Conservation (phyloP, 257 asterid species). For the Lycium ferocissimum region DNA sequence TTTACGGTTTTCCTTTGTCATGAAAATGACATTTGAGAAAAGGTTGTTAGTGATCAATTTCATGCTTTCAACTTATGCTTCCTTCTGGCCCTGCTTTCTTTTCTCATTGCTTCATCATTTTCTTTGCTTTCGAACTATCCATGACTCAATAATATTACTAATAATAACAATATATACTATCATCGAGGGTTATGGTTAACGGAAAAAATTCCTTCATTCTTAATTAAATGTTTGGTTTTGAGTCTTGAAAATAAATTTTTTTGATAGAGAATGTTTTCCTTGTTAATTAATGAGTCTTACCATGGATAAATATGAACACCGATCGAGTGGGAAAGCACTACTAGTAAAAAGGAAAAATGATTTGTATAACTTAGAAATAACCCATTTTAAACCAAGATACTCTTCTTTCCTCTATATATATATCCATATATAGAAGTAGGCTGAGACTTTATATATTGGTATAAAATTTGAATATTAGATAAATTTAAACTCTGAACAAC, state of each 20-base stretch:
- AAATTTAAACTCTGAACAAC: not conserved
- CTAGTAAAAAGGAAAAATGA: not conserved
- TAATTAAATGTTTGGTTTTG: too few species aligned
- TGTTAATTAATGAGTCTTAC: too few species aligned
- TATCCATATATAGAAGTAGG: not conserved
- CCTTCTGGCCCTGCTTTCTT: not conserved
- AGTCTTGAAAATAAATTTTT: too few species aligned
- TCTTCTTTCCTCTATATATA: too few species aligned
- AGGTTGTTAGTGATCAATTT: slow-evolving; percentile 22
- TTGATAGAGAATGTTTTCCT: too few species aligned
- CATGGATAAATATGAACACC: too few species aligned
- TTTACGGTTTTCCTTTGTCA: slow-evolving; percentile 2
- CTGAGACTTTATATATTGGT: not conserved
- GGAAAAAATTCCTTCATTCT: too few species aligned
- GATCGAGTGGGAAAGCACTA: too few species aligned
- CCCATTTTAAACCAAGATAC: too few species aligned
- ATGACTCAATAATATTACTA: too few species aligned
- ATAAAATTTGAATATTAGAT: not conserved
- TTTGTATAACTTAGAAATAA: not conserved
- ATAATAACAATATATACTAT: too few species aligned
- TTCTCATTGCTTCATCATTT: not conserved
- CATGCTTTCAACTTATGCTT: not conserved
- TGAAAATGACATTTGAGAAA: slow-evolving; percentile 15
- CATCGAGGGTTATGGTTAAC: too few species aligned
- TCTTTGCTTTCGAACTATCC: not conserved